Conservation (phyloP, 2,329 filamentous ascomycete species). For the Akanthomyces lecanii region DNA sequence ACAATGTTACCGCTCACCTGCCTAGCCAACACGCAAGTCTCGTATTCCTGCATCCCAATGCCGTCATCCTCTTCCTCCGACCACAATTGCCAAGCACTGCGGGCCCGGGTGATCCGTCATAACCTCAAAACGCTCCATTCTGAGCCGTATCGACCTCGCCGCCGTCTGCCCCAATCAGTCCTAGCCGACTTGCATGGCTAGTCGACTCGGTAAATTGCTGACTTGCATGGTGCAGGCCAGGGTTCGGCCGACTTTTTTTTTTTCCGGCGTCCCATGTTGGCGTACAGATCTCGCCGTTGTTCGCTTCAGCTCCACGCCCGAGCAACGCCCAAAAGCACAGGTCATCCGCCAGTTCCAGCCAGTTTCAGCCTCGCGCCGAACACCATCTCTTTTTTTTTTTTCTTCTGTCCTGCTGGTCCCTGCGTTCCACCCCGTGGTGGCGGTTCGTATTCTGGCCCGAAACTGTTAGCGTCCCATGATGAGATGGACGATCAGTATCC, state of each 20-base stretch:
- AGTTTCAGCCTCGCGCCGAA: constrained; percentile 7
- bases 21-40: background rate
- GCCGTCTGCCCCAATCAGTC: constrained; percentile 4
- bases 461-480: constrained; percentile 8
- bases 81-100: constrained; percentile 7
- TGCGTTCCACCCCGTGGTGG: background rate
- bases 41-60: constrained; percentile 15
- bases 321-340: background rate
- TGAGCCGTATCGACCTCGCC: background rate
- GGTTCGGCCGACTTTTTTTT: background rate
- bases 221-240: background rate
- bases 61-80: constrained; percentile 9
- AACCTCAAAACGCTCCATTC: background rate
- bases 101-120: constrained; percentile 11
- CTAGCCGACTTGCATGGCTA: background rate
- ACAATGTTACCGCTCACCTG: background rate
- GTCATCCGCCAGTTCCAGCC: background rate
- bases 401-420: background rate
- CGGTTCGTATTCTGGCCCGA: constrained; percentile 6
- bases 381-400: constrained; percentile 5
- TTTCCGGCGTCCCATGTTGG: background rate
- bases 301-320: constrained; percentile 2
- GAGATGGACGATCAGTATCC: background rate
- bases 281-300: constrained; percentile 5
- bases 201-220: constrained; percentile 9